A percentile compares a stretch with the other conserved stretches of the same genome.
Conservation (phyloP, 768 basidiomycete species). For the Tylopilus cervinicoccineus region DNA sequence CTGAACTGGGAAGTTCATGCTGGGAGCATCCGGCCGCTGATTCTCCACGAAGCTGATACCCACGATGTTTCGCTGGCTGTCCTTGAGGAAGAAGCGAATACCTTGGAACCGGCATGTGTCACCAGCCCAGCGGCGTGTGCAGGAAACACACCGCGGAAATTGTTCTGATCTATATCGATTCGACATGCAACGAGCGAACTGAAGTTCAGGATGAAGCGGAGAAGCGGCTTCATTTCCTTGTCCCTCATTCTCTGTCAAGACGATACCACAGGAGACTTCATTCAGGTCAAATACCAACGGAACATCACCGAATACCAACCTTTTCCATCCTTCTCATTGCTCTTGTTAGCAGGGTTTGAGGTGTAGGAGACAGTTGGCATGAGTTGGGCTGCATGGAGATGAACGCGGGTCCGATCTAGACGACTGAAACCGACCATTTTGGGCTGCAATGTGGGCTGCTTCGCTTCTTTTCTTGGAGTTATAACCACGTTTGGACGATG, state of each 20-base stretch:
- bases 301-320: constrained; percentile 25
- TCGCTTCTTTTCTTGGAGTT: constrained; percentile 72
- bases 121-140: constrained; percentile 83
- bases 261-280: constrained; percentile 27
- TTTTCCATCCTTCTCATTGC: constrained; percentile 42
- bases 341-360: constrained; percentile 35
- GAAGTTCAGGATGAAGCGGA: constrained; percentile 59
- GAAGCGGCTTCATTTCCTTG: constrained; percentile 28
- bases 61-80: constrained; percentile 51
- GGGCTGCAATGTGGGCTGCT: constrained; percentile 58
- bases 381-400: constrained; percentile 37
- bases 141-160: constrained; percentile 79
- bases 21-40: constrained; percentile 52
- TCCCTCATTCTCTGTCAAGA: constrained; percentile 28
- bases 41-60: constrained; percentile 70
- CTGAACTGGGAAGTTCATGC: constrained; percentile 54
- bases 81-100: constrained; percentile 75
- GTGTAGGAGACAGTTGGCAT: constrained; percentile 45
- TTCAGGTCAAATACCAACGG: constrained; percentile 1
- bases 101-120: constrained; percentile 85
- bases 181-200: constrained; percentile 82
- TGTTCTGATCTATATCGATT: constrained; percentile 67
- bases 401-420: constrained; percentile 12
- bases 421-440: constrained; percentile 47
- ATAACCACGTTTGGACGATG: constrained; percentile 60